phyloP scores from a whole-genome alignment of 2,329 filamentous ascomycete genomes.

The Pyrenophora tritici-repentis region DNA sequence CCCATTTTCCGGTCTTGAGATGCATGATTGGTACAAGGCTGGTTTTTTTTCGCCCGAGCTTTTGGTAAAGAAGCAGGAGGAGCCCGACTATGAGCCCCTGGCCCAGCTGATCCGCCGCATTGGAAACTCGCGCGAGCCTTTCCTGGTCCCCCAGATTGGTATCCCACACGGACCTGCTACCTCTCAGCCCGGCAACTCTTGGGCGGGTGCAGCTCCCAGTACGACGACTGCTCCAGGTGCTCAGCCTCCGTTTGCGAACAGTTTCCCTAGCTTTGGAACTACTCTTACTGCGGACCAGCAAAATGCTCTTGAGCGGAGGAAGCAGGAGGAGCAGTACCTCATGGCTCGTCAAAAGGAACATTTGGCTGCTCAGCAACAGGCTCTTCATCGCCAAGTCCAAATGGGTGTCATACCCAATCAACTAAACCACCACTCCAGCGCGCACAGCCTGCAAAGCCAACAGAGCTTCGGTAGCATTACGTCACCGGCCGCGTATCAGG shows the following conservation, averaged over 20 bases:
- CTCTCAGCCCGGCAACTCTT: conserved; percentile 52
- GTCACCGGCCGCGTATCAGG: conserved; percentile 75
- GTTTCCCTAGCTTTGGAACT: conserved; percentile 94
- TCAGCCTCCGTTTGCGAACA: conserved; percentile 85
- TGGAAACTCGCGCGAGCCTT: conserved; percentile 95
- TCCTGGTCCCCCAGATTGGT: conserved; percentile 95
- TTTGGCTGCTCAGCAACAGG: conserved; percentile 81
- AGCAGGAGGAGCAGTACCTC: conserved; percentile 96
- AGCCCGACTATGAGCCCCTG: conserved; percentile 90
- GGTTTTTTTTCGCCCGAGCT: conserved; percentile 96
- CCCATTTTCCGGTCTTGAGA: conserved; percentile 93
- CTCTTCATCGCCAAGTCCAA: conserved; percentile 73
- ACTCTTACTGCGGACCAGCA: conserved; percentile 97
- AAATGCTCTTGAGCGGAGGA: conserved; percentile 92
- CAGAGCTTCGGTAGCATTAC: conserved; percentile 95
- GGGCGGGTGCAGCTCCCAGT: conserved; percentile 47
- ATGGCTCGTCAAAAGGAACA: conserved; percentile 97
- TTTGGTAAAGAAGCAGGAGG: conserved; percentile 92
- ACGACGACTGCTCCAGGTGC: conserved; percentile 49
- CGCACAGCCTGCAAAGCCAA: conserved; percentile 94
- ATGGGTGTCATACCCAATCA: conserved; percentile 59
- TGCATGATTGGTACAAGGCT: conserved; percentile 99
- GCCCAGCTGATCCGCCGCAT: conserved; percentile 94
- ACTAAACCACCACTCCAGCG: conserved; percentile 91
- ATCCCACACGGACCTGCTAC: conserved; percentile 82